phyloP scores from a whole-genome alignment of 805 yeast genomes.

The Saccharomyces kudriavzevii region DNA sequence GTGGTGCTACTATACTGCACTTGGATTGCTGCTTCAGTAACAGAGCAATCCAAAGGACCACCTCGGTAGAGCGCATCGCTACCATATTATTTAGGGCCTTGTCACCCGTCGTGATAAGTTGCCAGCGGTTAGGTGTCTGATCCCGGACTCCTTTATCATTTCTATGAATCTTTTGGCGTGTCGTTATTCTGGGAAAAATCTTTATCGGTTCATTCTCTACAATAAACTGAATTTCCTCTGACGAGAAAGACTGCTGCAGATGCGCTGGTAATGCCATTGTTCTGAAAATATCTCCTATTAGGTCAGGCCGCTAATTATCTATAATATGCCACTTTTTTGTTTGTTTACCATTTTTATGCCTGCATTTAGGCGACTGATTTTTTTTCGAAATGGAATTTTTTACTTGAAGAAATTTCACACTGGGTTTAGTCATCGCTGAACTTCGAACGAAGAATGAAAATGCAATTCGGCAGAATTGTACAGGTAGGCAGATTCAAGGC shows the following conservation, averaged over 20 bases:
- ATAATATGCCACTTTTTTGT: background rate
- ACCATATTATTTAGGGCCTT: slow-evolving; percentile 26
- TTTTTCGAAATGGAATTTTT: background rate
- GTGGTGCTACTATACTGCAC: slow-evolving; percentile 79
- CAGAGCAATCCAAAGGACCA: slow-evolving; percentile 86
- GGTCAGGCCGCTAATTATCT: background rate
- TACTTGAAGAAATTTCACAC: background rate
- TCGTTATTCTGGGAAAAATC: slow-evolving; percentile 62
- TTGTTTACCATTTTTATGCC: background rate
- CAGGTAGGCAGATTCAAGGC: background rate
- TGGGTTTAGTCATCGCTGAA: background rate
- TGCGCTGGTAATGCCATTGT: slow-evolving; percentile 59
- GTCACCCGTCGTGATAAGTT: slow-evolving; percentile 33
- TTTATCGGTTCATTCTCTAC: slow-evolving; percentile 73
- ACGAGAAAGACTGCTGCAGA: slow-evolving; percentile 50
- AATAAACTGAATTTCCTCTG: slow-evolving; percentile 72
- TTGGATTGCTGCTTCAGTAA: slow-evolving; percentile 75
- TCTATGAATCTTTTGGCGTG: slow-evolving; percentile 15
- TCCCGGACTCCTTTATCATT: slow-evolving; percentile 1
- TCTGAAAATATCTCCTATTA: background rate
- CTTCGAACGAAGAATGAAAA: background rate
- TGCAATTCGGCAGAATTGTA: background rate
- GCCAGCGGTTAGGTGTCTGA: slow-evolving; percentile 14
- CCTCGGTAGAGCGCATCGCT: slow-evolving; percentile 59
- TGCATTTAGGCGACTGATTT: background rate